Conservation (phyloP, 1,284 basidiomycete genomes). For the Amylostereum chailletii region DNA sequence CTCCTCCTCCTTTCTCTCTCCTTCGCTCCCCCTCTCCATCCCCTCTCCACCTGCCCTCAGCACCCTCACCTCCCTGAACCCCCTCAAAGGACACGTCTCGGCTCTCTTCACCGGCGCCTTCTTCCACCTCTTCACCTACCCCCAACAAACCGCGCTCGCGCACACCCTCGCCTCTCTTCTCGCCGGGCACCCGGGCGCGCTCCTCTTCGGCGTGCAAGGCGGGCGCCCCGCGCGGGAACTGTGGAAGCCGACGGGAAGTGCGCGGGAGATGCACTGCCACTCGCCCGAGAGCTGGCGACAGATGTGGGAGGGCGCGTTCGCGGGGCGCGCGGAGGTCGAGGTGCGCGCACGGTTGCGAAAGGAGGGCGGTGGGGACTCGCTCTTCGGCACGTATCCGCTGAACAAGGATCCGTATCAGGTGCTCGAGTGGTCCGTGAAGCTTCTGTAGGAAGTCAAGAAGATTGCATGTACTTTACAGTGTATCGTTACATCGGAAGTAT, state of each 20-base stretch:
- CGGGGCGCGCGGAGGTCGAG: conserved; percentile 14
- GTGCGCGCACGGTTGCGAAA: conserved; percentile 4
- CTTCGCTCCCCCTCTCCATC: conserved; percentile 17
- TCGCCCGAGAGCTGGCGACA: conserved; percentile 19
- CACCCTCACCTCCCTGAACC: conserved; percentile 26
- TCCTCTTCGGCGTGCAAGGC: conserved; percentile 23
- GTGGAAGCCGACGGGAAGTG: not conserved
- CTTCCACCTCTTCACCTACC: conserved; percentile 40
- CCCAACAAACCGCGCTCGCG: conserved; percentile 27
- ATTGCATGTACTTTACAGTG: too few relatives aligned
- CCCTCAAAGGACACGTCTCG: conserved; percentile 30
- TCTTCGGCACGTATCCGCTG: too few relatives aligned
- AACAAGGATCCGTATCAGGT: too few relatives aligned
- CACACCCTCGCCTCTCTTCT: conserved; percentile 27
- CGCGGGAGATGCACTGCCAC: conserved; percentile 13
- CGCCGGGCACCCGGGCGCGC: conserved; percentile 21
- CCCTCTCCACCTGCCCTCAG: conserved; percentile 21
- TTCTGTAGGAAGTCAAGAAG: too few relatives aligned
- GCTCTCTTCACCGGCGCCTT: conserved; percentile 34
- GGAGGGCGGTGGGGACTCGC: too few relatives aligned
- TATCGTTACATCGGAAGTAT: too few relatives aligned
- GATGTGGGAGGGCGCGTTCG: conserved; percentile 19
- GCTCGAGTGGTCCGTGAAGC: too few relatives aligned
- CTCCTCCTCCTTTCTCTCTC: conserved; percentile 21
- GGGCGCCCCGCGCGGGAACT: not conserved